Conservation (phyloP, 169 alveolate genomes). For the Eimeria zaria region DNA sequence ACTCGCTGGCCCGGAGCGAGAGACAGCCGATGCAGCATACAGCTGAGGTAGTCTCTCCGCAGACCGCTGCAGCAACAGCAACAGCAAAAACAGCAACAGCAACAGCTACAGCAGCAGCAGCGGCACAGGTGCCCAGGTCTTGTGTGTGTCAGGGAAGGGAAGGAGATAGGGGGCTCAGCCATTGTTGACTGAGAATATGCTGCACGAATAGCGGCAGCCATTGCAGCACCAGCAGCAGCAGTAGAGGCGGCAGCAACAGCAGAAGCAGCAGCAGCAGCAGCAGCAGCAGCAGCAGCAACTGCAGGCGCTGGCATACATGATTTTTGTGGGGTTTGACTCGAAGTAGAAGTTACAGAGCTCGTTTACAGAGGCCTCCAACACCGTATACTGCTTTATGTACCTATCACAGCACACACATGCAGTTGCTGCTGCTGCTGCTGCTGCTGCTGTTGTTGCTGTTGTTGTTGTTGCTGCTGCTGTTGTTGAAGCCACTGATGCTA, state of each 20-base stretch:
- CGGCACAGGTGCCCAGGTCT: too few species aligned
- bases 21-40: background rate
- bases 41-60: background rate
- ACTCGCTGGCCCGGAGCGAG: background rate
- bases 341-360: background rate
- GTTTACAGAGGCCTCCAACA: background rate
- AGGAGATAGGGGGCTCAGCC: too few species aligned
- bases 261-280: slow-evolving; percentile 6
- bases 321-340: background rate
- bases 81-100: background rate
- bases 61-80: slow-evolving; percentile 13
- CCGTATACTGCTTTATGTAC: slow-evolving; percentile 19
- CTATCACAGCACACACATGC: background rate
- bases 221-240: too few species aligned
- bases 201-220: too few species aligned
- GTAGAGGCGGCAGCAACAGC: background rate
- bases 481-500: too few species aligned
- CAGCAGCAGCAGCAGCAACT: background rate
- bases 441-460: slow-evolving; percentile 6
- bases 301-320: background rate
- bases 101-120: too few species aligned
- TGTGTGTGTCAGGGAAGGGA: too few species aligned
- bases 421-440: background rate
- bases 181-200: too few species aligned
- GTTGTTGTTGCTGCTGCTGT: too few species aligned